phyloP scores from a whole-genome alignment of 2,329 filamentous ascomycete genomes.

The Calonectria hawksworthii region DNA sequence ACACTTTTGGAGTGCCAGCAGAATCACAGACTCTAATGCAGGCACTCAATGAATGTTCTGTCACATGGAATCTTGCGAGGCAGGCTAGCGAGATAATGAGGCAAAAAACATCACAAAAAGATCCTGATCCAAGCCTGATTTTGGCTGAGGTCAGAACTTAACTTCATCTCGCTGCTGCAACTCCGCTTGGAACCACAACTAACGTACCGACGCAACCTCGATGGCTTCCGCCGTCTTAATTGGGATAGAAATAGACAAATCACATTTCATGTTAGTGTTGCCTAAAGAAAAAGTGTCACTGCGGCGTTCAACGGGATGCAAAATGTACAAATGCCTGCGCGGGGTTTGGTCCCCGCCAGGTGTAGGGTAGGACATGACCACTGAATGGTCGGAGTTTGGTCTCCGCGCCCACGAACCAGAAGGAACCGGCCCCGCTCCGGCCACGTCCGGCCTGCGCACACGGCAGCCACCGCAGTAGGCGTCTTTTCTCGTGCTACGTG shows the following conservation, averaged over 20 bases:
- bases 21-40: constrained; percentile 25
- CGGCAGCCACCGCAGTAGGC: not conserved
- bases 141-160: not conserved
- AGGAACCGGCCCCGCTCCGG: constrained; percentile 29
- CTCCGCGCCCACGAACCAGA: not conserved
- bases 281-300: not conserved
- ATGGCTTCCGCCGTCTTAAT: not conserved
- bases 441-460: constrained; percentile 15
- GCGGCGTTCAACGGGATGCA: not conserved
- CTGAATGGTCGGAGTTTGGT: not conserved
- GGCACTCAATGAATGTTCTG: constrained; percentile 21
- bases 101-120: not conserved
- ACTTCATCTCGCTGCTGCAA: not conserved
- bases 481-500: not conserved
- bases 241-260: not conserved
- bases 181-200: not conserved
- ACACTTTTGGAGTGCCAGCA: not conserved
- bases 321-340: not conserved
- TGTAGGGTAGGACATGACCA: not conserved
- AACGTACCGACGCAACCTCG: too few relatives aligned
- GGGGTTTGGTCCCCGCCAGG: not conserved
- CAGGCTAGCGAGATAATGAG: not conserved
- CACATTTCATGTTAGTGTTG: not conserved
- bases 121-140: not conserved
- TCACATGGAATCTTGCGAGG: constrained; percentile 22